Conservation (phyloP, 2,329 filamentous ascomycete species). For the Sarocladium oryzae region DNA sequence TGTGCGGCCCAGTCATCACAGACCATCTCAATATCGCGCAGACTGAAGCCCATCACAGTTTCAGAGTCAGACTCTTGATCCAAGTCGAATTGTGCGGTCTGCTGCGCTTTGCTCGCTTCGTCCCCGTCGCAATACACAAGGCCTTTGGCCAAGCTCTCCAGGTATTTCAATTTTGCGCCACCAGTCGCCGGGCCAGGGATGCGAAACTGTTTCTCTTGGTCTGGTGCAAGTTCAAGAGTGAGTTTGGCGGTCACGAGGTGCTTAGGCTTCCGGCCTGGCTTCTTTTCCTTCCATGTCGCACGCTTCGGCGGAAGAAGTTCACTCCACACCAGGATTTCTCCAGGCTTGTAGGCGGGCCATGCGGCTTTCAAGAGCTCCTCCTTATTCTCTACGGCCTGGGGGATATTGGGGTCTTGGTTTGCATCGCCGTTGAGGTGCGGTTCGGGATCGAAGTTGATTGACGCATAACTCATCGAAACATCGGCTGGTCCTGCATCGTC, state of each 20-base stretch:
- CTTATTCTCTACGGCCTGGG: constrained; percentile 63
- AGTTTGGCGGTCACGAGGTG: constrained; percentile 81
- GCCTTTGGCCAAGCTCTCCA: constrained; percentile 43
- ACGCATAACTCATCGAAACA: constrained; percentile 28
- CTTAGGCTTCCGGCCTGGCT: constrained; percentile 72
- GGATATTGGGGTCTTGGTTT: constrained; percentile 58
- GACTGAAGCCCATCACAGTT: constrained; percentile 64
- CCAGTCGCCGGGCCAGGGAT: constrained; percentile 55
- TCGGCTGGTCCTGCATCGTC: constrained; percentile 27
- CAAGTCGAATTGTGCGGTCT: constrained; percentile 36
- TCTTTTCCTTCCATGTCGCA: constrained; percentile 71
- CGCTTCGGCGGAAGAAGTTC: constrained; percentile 77
- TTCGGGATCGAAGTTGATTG: constrained; percentile 43
- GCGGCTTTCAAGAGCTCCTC: constrained; percentile 71
- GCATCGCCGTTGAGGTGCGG: constrained; percentile 33
- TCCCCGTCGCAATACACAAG: constrained; percentile 39
- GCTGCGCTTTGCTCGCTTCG: constrained; percentile 26
- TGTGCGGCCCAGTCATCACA: constrained; percentile 79
- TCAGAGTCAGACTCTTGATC: constrained; percentile 53
- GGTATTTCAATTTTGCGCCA: constrained; percentile 49
- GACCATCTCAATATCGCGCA: constrained; percentile 76
- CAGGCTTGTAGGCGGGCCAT: constrained; percentile 74
- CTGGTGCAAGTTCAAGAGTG: constrained; percentile 75
- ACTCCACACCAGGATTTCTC: constrained; percentile 71
- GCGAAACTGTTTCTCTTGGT: constrained; percentile 81